Conservation (phyloP, 306 rosid species). For the Fragaria iinumae region DNA sequence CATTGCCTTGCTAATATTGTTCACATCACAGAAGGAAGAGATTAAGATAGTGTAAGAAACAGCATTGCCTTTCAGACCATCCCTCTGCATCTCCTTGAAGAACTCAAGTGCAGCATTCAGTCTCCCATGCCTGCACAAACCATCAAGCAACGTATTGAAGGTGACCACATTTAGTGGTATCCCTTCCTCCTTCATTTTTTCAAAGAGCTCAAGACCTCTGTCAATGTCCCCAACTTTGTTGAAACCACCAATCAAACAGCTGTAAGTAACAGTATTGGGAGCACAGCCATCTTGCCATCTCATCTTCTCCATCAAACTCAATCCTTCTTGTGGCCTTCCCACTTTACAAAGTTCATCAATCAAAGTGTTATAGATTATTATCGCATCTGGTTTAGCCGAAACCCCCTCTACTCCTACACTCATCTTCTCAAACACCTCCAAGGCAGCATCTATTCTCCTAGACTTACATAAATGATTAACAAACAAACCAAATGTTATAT, state of each 20-base stretch:
- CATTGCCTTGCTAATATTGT: constrained; percentile 65
- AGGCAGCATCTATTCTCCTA: constrained; percentile 67
- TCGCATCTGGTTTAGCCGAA: constrained; percentile 54
- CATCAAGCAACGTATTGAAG: constrained; percentile 62
- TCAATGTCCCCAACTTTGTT: constrained; percentile 60
- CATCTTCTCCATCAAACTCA: constrained; percentile 64
- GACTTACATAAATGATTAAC: constrained; percentile 60
- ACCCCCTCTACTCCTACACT: constrained; percentile 33
- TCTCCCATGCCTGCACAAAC: constrained; percentile 69
- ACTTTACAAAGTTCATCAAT: constrained; percentile 83
- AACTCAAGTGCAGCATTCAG: constrained; percentile 54
- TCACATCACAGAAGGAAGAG: constrained; percentile 65
- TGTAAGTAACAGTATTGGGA: constrained; percentile 59
- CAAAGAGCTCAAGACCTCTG: constrained; percentile 47
- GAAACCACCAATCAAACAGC: constrained; percentile 74
- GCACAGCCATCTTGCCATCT: constrained; percentile 32
- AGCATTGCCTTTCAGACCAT: constrained; percentile 60
- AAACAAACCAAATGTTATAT: constrained; percentile 47
- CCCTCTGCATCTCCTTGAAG: constrained; percentile 50
- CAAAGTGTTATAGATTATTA: constrained; percentile 52
- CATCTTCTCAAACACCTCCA: constrained; percentile 55
- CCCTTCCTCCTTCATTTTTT: constrained; percentile 56
- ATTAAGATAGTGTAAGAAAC: constrained; percentile 55
- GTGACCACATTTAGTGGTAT: constrained; percentile 58
- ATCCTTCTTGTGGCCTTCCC: constrained; percentile 75